phyloP scores from a whole-genome alignment of 257 asterid species.

The Eucommia ulmoides region DNA sequence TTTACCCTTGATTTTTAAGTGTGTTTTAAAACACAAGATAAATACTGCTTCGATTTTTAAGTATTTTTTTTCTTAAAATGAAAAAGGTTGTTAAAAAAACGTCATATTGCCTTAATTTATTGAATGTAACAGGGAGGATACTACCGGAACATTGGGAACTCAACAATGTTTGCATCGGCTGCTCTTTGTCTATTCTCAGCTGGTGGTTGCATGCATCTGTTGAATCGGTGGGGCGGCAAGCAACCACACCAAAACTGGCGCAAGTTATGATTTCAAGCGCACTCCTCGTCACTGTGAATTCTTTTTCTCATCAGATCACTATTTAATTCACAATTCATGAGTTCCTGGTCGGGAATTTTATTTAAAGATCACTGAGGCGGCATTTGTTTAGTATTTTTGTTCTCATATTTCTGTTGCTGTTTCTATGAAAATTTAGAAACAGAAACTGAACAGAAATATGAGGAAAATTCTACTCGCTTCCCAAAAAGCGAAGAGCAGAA shows the following conservation, averaged over 20 bases:
- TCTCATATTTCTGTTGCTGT: too few species aligned
- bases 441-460: too few species aligned
- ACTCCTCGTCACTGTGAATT: too few species aligned
- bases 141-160: conserved; percentile 35
- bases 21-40: neutral
- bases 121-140: conserved; percentile 58
- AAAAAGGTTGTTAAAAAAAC: neutral
- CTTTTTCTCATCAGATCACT: too few species aligned
- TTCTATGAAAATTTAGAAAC: too few species aligned
- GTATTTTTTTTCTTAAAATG: neutral
- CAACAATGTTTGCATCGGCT: conserved; percentile 38
- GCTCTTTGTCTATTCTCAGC: conserved; percentile 58
- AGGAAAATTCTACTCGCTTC: too few species aligned
- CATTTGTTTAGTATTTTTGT: too few species aligned
- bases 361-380: too few species aligned
- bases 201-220: conserved; percentile 64
- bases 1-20: neutral
- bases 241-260: neutral
- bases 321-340: too few species aligned
- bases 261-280: too few species aligned
- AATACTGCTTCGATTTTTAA: neutral
- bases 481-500: too few species aligned
- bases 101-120: neutral
- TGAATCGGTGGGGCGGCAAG: conserved; percentile 61
- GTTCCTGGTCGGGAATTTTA: too few species aligned